Evolutionary conservation across 1,284 basidiomycete genomes (phyloP).

Genomic region (Ustilago bromivora): DNA sequence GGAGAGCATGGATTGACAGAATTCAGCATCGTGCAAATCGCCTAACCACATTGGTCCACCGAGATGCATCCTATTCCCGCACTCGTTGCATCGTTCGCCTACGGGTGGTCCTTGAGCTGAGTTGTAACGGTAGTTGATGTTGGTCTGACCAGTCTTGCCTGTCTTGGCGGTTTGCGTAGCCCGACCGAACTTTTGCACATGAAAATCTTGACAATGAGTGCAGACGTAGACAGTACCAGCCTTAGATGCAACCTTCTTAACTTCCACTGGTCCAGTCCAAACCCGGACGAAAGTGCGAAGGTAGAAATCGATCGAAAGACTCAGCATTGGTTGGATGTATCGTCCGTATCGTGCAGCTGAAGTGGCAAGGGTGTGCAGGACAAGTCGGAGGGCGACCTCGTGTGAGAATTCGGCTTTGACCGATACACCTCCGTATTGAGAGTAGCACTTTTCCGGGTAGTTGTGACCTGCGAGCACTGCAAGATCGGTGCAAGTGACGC

Average conservation of each 20-base stretch:
- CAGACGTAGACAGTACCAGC: constrained; percentile 65
- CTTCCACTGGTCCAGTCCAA: constrained; percentile 81
- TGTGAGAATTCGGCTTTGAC: constrained; percentile 93
- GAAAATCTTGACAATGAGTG: constrained; percentile 58
- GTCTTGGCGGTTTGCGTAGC: constrained; percentile 33
- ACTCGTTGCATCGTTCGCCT: constrained; percentile 80
- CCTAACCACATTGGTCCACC: constrained; percentile 98
- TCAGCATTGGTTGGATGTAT: constrained; percentile 89
- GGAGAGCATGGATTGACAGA: constrained; percentile 80
- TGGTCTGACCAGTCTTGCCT: constrained; percentile 53
- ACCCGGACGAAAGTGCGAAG: constrained; percentile 90
- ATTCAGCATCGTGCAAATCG: constrained; percentile 82
- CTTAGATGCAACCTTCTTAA: constrained; percentile 77
- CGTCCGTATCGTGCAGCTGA: constrained; percentile 92
- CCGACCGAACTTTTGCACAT: constrained; percentile 60
- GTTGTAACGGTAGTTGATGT: constrained; percentile 75
- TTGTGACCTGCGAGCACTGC: constrained; percentile 93
- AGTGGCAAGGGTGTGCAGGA: constrained; percentile 85
- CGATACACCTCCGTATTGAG: constrained; percentile 86
- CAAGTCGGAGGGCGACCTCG: constrained; percentile 75
- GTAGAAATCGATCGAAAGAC: constrained; percentile 97
- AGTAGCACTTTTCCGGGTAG: constrained; percentile 81
- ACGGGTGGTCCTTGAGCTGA: constrained; percentile 77
- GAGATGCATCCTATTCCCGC: constrained; percentile 73
- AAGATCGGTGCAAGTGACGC: constrained; percentile 96